Conservation (phyloP, 306 rosid genomes). For the Canavalia ensiformis region DNA sequence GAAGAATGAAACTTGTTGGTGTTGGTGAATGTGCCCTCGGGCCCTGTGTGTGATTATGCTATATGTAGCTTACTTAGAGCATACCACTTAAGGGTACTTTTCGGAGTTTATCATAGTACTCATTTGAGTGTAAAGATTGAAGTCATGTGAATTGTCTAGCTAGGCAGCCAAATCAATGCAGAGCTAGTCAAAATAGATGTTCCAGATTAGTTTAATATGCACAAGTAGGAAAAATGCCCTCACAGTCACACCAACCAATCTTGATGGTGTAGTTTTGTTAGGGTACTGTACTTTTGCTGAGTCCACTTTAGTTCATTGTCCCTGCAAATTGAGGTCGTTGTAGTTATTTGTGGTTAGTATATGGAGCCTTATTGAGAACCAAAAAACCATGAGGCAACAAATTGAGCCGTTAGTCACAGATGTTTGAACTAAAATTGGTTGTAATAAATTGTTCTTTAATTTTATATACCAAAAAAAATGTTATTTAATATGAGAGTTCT, state of each 20-base stretch:
- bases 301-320: conserved; percentile 9
- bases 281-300: conserved; percentile 24
- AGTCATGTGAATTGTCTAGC: conserved; percentile 24
- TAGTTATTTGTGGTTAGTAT: conserved; percentile 32
- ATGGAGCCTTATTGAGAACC: conserved; percentile 21
- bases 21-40: conserved; percentile 44
- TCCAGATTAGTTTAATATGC: background rate
- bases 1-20: conserved; percentile 12
- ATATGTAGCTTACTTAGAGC: conserved; percentile 33
- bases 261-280: conserved; percentile 7
- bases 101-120: conserved; percentile 27
- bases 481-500: conserved; percentile 18
- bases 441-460: background rate
- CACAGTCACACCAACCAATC: background rate
- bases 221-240: background rate
- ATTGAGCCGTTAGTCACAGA: background rate
- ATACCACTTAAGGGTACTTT: conserved; percentile 35
- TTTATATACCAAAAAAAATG: background rate
- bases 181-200: conserved; percentile 29
- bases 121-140: conserved; percentile 22
- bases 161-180: conserved; percentile 22
- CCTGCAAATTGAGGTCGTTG: conserved; percentile 30
- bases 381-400: conserved; percentile 1
- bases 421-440: background rate
- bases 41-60: conserved; percentile 40